Evolutionary conservation across 345 rosid species (phyloP).

Genomic region (Sisymbrium altissimum): DNA sequence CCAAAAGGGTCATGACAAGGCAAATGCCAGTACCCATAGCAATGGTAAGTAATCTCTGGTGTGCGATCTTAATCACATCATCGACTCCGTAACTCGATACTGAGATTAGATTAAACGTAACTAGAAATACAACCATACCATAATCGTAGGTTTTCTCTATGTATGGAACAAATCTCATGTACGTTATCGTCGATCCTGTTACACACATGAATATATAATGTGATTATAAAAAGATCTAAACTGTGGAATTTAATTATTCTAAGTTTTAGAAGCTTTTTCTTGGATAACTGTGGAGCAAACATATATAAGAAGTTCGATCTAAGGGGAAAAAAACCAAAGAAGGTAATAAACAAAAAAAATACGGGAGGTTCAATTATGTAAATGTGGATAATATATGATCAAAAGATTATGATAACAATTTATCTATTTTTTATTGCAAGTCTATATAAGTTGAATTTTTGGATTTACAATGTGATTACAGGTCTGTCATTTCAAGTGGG

Average conservation of each 20-base stretch:
- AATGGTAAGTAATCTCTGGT: constrained; percentile 57
- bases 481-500: too few species aligned
- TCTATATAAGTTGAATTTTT: background rate
- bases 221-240: background rate
- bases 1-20: constrained; percentile 61
- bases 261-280: background rate
- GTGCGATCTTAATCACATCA: constrained; percentile 56
- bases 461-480: background rate
- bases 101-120: constrained; percentile 79
- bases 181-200: constrained; percentile 68
- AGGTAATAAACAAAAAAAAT: background rate
- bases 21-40: constrained; percentile 72
- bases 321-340: background rate
- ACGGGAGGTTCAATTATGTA: background rate
- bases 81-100: constrained; percentile 66
- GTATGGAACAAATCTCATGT: constrained; percentile 69
- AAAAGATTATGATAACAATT: background rate
- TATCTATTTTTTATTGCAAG: background rate
- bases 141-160: constrained; percentile 83
- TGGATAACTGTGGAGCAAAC: background rate
- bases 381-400: background rate
- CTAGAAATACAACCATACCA: constrained; percentile 76
- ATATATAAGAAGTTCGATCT: background rate
- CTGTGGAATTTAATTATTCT: background rate
- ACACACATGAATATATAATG: background rate